Conservation (phyloP, 495 filamentous ascomycete genomes). For the Hyaloscypha bicolor region DNA sequence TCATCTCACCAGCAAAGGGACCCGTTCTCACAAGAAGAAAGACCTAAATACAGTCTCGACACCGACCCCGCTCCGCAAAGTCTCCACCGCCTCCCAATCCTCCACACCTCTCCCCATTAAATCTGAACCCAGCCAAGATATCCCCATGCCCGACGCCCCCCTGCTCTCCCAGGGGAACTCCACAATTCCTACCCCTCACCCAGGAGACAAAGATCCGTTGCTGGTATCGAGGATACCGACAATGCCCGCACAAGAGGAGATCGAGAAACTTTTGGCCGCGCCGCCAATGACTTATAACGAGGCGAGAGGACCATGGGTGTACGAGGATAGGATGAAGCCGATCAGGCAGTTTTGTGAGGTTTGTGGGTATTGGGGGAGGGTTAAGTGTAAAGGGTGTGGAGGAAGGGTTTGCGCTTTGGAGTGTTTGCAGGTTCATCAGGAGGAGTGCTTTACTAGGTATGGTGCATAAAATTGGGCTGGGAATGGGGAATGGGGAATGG, state of each 20-base stretch:
- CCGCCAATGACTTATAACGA: conserved; percentile 81
- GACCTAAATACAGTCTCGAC: conserved; percentile 36
- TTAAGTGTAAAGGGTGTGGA: conserved; percentile 83
- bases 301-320: conserved; percentile 62
- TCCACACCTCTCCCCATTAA: conserved; percentile 28
- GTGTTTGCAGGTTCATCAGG: conserved; percentile 78
- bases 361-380: conserved; percentile 91
- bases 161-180: conserved; percentile 16
- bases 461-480: conserved; percentile 48
- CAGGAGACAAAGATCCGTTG: conserved; percentile 61
- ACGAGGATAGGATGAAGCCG: conserved; percentile 51
- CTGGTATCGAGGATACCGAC: conserved; percentile 63
- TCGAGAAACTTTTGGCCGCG: conserved; percentile 67
- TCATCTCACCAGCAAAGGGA: conserved; percentile 24
- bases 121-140: conserved; percentile 24
- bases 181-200: conserved; percentile 40
- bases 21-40: conserved; percentile 35
- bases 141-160: conserved; percentile 25
- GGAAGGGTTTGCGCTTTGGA: conserved; percentile 77
- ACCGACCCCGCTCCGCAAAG: conserved; percentile 28
- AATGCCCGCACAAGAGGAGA: conserved; percentile 65
- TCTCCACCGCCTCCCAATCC: conserved; percentile 27
- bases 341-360: conserved; percentile 78
- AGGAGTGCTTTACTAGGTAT: conserved; percentile 70
- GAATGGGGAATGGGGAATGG: background rate